Conservation (phyloP, 495 filamentous ascomycete genomes). For the Daldinia caldariorum region DNA sequence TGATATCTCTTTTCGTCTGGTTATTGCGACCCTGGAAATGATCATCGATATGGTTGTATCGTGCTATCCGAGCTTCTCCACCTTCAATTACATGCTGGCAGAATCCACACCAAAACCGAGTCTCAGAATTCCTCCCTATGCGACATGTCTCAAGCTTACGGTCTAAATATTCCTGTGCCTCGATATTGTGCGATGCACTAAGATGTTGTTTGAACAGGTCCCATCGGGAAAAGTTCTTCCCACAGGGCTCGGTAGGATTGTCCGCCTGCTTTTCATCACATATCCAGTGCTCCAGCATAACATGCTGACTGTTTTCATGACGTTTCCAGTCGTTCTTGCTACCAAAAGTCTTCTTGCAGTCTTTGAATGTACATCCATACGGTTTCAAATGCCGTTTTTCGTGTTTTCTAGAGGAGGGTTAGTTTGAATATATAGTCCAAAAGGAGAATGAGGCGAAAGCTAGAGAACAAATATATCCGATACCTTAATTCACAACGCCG, state of each 20-base stretch:
- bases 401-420: constrained; percentile 72
- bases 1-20: constrained; percentile 44
- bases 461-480: constrained; percentile 34
- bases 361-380: constrained; percentile 83
- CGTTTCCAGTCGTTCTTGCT: constrained; percentile 98
- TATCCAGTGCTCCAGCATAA: constrained; percentile 78
- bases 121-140: constrained; percentile 74
- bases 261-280: constrained; percentile 62
- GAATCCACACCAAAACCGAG: constrained; percentile 91
- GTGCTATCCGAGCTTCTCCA: constrained; percentile 72
- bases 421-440: constrained; percentile 1
- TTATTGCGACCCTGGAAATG: constrained; percentile 68
- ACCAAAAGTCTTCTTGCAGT: constrained; percentile 82
- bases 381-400: constrained; percentile 86
- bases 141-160: constrained; percentile 61
- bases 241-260: constrained; percentile 56
- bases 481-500: constrained; percentile 79
- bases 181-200: constrained; percentile 61
- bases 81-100: constrained; percentile 69
- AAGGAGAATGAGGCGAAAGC: constrained; percentile 27
- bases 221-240: constrained; percentile 67
- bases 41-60: constrained; percentile 88
- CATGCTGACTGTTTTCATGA: constrained; percentile 90
- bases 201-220: constrained; percentile 72
- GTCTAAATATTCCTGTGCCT: constrained; percentile 54